Evolutionary conservation across 805 yeast species (phyloP).

Genomic region (Yarrowia bubula): DNA sequence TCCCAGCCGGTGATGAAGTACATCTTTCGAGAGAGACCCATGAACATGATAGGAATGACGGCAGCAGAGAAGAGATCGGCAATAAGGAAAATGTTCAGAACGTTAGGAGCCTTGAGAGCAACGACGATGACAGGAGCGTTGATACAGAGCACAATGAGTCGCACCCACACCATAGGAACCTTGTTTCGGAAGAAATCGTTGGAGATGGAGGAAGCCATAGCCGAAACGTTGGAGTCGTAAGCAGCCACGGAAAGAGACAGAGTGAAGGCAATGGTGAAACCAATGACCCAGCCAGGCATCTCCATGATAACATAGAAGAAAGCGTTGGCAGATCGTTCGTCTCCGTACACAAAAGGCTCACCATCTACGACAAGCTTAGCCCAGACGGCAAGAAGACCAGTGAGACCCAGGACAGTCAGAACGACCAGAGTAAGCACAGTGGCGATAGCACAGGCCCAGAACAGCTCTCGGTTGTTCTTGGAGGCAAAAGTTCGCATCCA

Average conservation of each 20-base stretch:
- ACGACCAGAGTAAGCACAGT: conserved; percentile 52
- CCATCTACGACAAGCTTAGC: conserved; percentile 64
- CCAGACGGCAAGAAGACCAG: conserved; percentile 92
- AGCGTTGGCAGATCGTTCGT: conserved; percentile 45
- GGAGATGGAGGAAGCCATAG: conserved; percentile 82
- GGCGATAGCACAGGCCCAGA: conserved; percentile 68
- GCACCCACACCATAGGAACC: conserved; percentile 60
- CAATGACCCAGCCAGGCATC: conserved; percentile 85
- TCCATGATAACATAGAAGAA: conserved; percentile 67
- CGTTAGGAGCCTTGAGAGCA: conserved; percentile 78
- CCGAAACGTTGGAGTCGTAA: conserved; percentile 84
- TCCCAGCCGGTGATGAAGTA: conserved; percentile 77
- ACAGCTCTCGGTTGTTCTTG: conserved; percentile 67
- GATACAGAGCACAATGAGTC: conserved; percentile 66
- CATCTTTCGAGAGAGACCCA: conserved; percentile 67
- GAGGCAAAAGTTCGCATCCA: conserved; percentile 96
- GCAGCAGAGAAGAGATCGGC: conserved; percentile 88
- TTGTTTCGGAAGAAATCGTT: conserved; percentile 87
- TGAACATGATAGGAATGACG: conserved; percentile 76
- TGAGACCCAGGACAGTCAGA: conserved; percentile 69
- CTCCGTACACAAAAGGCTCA: conserved; percentile 33
- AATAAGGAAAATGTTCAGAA: conserved; percentile 81
- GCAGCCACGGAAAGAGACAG: conserved; percentile 81
- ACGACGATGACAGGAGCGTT: conserved; percentile 85
- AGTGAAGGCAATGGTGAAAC: conserved; percentile 73